These are phyloP conservation scores for Ceratobasidium sp. DNA, from an alignment of 1,284 basidiomycete species.

Conservation along the genomic window DNA sequence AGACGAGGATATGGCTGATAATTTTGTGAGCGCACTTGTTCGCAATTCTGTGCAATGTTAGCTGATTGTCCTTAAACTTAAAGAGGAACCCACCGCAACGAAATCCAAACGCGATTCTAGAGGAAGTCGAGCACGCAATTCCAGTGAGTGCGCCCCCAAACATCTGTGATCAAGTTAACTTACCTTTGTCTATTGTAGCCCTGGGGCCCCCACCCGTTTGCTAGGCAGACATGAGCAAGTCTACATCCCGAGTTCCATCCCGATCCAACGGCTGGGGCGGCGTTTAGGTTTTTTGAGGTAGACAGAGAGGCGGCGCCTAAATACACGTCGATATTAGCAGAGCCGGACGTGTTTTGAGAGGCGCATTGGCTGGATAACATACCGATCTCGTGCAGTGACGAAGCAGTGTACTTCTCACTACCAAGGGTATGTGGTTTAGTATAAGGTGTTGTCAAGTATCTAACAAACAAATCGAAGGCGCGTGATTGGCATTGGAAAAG, in stretches of 20 bases:
- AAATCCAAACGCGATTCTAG: not conserved
- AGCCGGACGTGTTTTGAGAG: not conserved
- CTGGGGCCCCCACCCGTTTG: not conserved
- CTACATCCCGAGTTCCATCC: not conserved
- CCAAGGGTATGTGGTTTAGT: not conserved
- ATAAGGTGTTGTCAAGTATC: not conserved
- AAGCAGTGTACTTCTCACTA: not conserved
- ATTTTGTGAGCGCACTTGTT: not conserved
- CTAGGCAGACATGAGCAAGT: not conserved
- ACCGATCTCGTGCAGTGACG: not conserved
- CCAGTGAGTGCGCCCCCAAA: not conserved
- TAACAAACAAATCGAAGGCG: not conserved
- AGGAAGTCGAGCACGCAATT: not conserved
- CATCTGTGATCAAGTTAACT: not conserved
- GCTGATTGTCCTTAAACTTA: not conserved
- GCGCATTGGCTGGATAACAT: not conserved
- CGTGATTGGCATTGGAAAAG: slow-evolving; percentile 45
- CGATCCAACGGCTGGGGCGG: slow-evolving; percentile 2
- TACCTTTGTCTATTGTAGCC: not conserved
- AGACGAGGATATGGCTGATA: not conserved
- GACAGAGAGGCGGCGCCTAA: not conserved
- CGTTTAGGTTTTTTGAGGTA: not conserved
- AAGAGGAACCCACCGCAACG: not conserved
- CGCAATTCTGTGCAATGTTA: not conserved
- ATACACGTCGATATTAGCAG: not conserved